Evolutionary conservation across 2,329 filamentous ascomycete genomes (phyloP).

Genomic region (Fusarium nematophilum): DNA sequence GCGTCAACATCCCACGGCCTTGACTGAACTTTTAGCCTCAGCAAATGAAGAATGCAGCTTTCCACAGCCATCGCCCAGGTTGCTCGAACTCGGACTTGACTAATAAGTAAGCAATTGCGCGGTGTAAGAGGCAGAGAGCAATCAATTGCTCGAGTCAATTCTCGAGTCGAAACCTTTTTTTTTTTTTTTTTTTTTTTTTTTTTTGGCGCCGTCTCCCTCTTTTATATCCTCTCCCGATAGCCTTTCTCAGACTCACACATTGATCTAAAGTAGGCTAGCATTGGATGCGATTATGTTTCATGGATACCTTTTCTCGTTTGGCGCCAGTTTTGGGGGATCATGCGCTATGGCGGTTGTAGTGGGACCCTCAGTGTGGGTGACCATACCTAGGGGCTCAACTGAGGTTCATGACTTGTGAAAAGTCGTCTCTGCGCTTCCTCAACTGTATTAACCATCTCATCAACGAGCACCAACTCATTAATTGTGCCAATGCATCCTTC

Average conservation of each 20-base stretch:
- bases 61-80: conserved; percentile 13
- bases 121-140: conserved; percentile 1
- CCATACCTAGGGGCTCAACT: too few relatives aligned
- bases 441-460: too few relatives aligned
- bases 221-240: conserved; percentile 8
- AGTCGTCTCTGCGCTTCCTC: not conserved
- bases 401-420: too few relatives aligned
- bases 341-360: too few relatives aligned
- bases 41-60: conserved; percentile 33
- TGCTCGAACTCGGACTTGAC: conserved; percentile 7
- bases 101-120: conserved; percentile 11
- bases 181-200: too few relatives aligned
- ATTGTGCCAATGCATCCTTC: not conserved
- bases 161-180: not conserved
- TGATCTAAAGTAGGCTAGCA: too few relatives aligned
- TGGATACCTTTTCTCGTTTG: not conserved
- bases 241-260: conserved; percentile 28
- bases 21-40: conserved; percentile 10
- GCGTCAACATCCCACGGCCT: conserved; percentile 22
- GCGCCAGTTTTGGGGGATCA: too few relatives aligned
- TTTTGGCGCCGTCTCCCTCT: conserved; percentile 1
- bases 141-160: too few relatives aligned
- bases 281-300: too few relatives aligned
- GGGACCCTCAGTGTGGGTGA: too few relatives aligned
- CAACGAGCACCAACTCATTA: not conserved